A percentile compares a stretch with the other conserved stretches of the same genome.
These are phyloP conservation scores for Colletotrichum sidae DNA, from an alignment of 2,329 filamentous ascomycete genomes.

Conservation along the genomic window DNA sequence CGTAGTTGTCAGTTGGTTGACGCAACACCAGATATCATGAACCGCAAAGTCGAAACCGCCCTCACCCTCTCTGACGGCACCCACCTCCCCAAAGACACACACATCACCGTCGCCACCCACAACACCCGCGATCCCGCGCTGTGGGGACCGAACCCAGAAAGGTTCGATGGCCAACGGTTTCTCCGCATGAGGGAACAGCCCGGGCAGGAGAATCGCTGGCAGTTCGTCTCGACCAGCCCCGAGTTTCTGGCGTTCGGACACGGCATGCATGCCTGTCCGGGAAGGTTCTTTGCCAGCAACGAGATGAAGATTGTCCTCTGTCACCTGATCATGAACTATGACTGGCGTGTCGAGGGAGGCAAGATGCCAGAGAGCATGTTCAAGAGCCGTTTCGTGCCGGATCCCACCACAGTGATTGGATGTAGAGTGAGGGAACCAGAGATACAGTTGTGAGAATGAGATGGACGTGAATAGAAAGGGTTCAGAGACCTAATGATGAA, in stretches of 20 bases:
- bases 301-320: conserved; percentile 59
- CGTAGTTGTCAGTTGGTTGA: neutral
- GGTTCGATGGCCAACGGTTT: conserved; percentile 25
- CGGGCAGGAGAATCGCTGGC: conserved; percentile 43
- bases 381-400: conserved; percentile 18
- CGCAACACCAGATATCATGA: conserved; percentile 5
- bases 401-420: conserved; percentile 9
- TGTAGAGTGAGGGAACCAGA: conserved; percentile 14
- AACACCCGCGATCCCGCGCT: conserved; percentile 13
- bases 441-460: neutral
- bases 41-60: conserved; percentile 14
- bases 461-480: neutral
- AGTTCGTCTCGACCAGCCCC: conserved; percentile 54
- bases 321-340: conserved; percentile 54
- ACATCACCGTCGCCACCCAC: conserved; percentile 12
- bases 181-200: conserved; percentile 24
- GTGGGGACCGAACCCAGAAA: conserved; percentile 8
- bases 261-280: conserved; percentile 54
- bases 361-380: conserved; percentile 14
- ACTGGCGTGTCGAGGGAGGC: conserved; percentile 39
- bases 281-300: conserved; percentile 57
- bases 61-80: conserved; percentile 33
- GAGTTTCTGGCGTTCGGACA: conserved; percentile 51
- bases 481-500: neutral
- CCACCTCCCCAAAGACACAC: conserved; percentile 16